These are phyloP conservation scores for Akanthomyces lecanii DNA, from an alignment of 2,329 filamentous ascomycete genomes.

Conservation along the genomic window DNA sequence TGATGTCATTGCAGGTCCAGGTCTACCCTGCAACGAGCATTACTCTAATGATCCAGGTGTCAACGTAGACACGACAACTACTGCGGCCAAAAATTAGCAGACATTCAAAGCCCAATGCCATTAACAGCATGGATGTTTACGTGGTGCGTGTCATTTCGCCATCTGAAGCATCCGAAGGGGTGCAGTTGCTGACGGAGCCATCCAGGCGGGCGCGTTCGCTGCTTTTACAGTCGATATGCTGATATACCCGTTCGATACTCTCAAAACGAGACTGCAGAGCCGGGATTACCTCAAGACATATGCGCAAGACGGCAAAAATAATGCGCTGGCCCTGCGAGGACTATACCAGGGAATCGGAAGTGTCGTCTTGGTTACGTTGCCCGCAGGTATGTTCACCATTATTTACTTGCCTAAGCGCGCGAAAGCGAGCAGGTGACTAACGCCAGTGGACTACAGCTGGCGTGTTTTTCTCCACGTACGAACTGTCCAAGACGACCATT, in stretches of 20 bases:
- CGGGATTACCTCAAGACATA: slow-evolving; percentile 68
- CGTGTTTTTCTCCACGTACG: slow-evolving; percentile 87
- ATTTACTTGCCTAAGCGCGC: not conserved
- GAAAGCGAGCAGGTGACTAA: not conserved
- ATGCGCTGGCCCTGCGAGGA: slow-evolving; percentile 57
- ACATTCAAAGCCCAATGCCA: not conserved
- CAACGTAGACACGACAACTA: not conserved
- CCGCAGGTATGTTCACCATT: slow-evolving; percentile 57
- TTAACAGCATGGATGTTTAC: slow-evolving; percentile 29
- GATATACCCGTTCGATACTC: slow-evolving; percentile 82
- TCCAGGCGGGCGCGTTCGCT: slow-evolving; percentile 75
- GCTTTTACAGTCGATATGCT: slow-evolving; percentile 83
- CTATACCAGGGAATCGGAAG: slow-evolving; percentile 86
- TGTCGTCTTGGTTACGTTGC: slow-evolving; percentile 80
- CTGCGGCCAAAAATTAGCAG: not conserved
- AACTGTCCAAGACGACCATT: slow-evolving; percentile 65
- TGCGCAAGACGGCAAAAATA: slow-evolving; percentile 45
- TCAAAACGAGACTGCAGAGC: slow-evolving; percentile 83
- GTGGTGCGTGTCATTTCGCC: slow-evolving; percentile 23
- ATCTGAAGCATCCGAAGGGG: not conserved
- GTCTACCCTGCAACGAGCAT: not conserved
- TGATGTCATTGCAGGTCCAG: slow-evolving; percentile 6
- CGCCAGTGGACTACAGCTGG: slow-evolving; percentile 52
- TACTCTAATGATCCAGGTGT: not conserved
- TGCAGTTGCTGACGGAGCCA: not conserved